A percentile compares a stretch with the other conserved stretches of the same genome.
phyloP scores from a whole-genome alignment of 2,329 filamentous ascomycete species.

The Arachnopeziza araneosa region DNA sequence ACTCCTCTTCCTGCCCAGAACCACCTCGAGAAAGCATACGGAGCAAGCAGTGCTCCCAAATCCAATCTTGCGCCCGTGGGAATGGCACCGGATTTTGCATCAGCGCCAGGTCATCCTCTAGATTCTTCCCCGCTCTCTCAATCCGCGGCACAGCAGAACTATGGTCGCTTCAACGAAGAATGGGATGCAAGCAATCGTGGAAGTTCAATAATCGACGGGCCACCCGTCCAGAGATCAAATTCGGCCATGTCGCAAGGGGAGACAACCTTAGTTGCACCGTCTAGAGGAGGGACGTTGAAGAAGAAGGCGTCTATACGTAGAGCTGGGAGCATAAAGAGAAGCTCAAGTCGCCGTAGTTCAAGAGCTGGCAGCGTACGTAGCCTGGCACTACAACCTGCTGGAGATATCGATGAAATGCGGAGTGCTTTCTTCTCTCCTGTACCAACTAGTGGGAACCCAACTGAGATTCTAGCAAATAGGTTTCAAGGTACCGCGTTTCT shows the following conservation, averaged over 20 bases:
- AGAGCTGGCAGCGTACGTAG: conserved; percentile 84
- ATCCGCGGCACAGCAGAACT: conserved; percentile 17
- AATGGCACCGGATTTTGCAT: conserved; percentile 21
- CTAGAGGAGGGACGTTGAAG: conserved; percentile 70
- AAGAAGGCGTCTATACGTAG: conserved; percentile 79
- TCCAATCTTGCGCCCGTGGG: conserved; percentile 11
- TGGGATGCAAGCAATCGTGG: conserved; percentile 66
- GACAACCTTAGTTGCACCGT: conserved; percentile 31
- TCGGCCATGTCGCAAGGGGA: conserved; percentile 41
- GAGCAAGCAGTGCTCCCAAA: conserved; percentile 16
- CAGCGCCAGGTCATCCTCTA: conserved; percentile 19
- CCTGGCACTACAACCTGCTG: conserved; percentile 63
- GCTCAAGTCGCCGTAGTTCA: conserved; percentile 73
- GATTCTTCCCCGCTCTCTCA: conserved; percentile 23
- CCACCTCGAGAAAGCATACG: conserved; percentile 27
- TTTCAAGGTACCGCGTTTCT: conserved; percentile 70
- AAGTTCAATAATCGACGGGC: conserved; percentile 52
- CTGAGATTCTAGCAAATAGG: conserved; percentile 76
- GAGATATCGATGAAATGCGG: conserved; percentile 64
- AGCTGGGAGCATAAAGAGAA: conserved; percentile 69
- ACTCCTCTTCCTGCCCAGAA: conserved; percentile 25
- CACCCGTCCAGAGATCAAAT: conserved; percentile 52
- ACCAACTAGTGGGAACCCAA: conserved; percentile 80
- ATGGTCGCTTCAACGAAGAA: conserved; percentile 60
- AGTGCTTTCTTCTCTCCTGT: conserved; percentile 89